Conservation (phyloP, 2,329 filamentous ascomycete species). For the Microcera coccophila region DNA sequence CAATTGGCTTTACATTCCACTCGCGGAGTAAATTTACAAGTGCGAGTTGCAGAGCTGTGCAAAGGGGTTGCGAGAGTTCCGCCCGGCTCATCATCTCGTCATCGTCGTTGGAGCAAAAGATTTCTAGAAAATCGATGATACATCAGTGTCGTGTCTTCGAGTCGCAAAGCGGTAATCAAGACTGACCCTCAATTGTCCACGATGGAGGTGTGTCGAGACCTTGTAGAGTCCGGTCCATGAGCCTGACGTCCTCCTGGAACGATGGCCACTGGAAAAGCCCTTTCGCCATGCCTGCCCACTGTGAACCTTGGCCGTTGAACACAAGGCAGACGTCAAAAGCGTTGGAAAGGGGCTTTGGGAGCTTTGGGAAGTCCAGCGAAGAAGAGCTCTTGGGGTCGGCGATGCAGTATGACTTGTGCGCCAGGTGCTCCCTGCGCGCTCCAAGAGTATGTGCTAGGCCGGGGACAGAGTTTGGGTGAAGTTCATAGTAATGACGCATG, state of each 20-base stretch:
- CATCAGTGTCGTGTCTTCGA: too few species aligned
- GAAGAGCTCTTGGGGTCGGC: slow-evolving; percentile 1
- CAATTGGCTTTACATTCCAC: slow-evolving; percentile 30
- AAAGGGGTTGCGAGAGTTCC: slow-evolving; percentile 36
- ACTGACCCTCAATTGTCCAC: slow-evolving; percentile 20
- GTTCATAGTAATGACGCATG: too few species aligned
- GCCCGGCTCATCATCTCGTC: slow-evolving; percentile 27
- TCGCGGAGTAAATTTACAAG: slow-evolving; percentile 37
- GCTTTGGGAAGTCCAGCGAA: not conserved
- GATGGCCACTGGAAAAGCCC: slow-evolving; percentile 15
- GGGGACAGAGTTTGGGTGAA: too few species aligned
- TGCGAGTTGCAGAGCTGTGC: slow-evolving; percentile 42
- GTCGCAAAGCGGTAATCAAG: too few species aligned
- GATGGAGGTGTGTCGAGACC: slow-evolving; percentile 1
- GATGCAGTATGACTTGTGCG: slow-evolving; percentile 18
- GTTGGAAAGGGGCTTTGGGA: slow-evolving; percentile 1
- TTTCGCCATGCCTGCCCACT: slow-evolving; percentile 33
- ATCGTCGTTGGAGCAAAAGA: slow-evolving; percentile 8
- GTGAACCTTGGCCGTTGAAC: slow-evolving; percentile 36
- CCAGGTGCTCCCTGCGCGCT: slow-evolving; percentile 25
- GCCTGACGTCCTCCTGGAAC: slow-evolving; percentile 8
- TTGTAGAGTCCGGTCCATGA: slow-evolving; percentile 8
- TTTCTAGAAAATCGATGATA: too few species aligned
- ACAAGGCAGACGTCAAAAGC: too few species aligned
- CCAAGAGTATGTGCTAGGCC: slow-evolving; percentile 31